Percentiles rank a stretch among this genome's conserved stretches.
Evolutionary conservation across 345 rosid genomes (phyloP).

Genomic region (Citrus inodora): DNA sequence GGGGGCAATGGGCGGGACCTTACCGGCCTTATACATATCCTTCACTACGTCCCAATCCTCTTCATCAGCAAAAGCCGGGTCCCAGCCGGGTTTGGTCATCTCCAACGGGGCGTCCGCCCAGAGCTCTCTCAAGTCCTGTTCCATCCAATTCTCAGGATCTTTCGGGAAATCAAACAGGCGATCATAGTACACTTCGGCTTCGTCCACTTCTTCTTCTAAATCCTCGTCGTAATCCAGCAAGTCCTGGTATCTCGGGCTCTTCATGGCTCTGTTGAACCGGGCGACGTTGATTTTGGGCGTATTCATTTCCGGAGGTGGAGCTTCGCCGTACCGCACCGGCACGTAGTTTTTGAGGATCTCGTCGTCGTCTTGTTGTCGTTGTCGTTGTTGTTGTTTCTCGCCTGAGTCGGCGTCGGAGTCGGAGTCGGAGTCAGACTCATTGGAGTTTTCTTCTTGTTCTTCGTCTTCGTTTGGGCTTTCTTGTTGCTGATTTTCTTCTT

Average conservation of each 20-base stretch:
- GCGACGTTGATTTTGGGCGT: slow-evolving; percentile 53
- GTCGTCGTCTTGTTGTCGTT: slow-evolving; percentile 16
- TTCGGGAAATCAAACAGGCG: slow-evolving; percentile 65
- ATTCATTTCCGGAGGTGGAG: slow-evolving; percentile 26
- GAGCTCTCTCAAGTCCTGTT: slow-evolving; percentile 69
- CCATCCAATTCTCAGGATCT: slow-evolving; percentile 79
- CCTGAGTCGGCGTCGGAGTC: slow-evolving; percentile 33
- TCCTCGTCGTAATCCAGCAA: background rate
- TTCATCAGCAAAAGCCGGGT: slow-evolving; percentile 81
- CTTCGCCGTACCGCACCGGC: slow-evolving; percentile 39
- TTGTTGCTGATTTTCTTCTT: slow-evolving; percentile 19
- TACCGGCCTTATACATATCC: slow-evolving; percentile 50
- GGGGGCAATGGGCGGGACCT: slow-evolving; percentile 73
- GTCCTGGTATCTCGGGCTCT: slow-evolving; percentile 36
- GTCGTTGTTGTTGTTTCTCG: slow-evolving; percentile 13
- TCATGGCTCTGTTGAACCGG: slow-evolving; percentile 36
- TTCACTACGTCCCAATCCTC: slow-evolving; percentile 66
- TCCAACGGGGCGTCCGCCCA: slow-evolving; percentile 79
- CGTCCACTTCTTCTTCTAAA: slow-evolving; percentile 45
- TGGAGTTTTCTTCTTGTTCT: slow-evolving; percentile 3
- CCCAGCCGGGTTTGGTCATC: slow-evolving; percentile 78
- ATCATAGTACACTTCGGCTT: slow-evolving; percentile 25
- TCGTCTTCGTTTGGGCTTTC: slow-evolving; percentile 1
- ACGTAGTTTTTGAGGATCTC: slow-evolving; percentile 4
- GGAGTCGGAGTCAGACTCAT: slow-evolving; percentile 24